Evolutionary conservation across 345 rosid species (phyloP).

Genomic region (Alliaria petiolata): DNA sequence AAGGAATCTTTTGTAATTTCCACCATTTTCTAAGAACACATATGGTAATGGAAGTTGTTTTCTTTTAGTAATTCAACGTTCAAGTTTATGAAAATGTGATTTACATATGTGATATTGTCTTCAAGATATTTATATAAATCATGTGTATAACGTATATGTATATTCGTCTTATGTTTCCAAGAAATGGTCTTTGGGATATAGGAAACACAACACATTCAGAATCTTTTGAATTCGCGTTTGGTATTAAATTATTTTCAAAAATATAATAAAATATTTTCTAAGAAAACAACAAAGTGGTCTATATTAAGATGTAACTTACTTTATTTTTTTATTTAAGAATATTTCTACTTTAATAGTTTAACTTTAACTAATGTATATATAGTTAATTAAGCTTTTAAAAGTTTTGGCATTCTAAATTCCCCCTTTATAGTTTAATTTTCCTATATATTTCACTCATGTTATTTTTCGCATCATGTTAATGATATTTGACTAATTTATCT

Average conservation of each 20-base stretch:
- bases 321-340: background rate
- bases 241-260: background rate
- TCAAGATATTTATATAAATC: background rate
- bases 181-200: background rate
- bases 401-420: background rate
- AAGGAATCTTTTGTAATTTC: slow-evolving; percentile 26
- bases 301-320: background rate
- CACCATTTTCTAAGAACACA: slow-evolving; percentile 21
- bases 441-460: background rate
- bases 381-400: background rate
- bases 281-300: background rate
- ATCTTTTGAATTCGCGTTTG: background rate
- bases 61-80: slow-evolving; percentile 14
- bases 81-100: background rate
- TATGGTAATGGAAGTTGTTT: slow-evolving; percentile 11
- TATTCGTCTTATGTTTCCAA: background rate
- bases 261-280: background rate
- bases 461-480: background rate
- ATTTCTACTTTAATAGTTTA: background rate
- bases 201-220: background rate
- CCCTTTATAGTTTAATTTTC: background rate
- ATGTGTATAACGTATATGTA: background rate
- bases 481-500: background rate
- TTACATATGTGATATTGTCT: no score
- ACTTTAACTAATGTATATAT: background rate